Evolutionary conservation across 192 early-diverging fungal genomes (phyloP), one percentile per base, ranked within the genome.

Genomic region (Entrophospora sp.): DNA sequence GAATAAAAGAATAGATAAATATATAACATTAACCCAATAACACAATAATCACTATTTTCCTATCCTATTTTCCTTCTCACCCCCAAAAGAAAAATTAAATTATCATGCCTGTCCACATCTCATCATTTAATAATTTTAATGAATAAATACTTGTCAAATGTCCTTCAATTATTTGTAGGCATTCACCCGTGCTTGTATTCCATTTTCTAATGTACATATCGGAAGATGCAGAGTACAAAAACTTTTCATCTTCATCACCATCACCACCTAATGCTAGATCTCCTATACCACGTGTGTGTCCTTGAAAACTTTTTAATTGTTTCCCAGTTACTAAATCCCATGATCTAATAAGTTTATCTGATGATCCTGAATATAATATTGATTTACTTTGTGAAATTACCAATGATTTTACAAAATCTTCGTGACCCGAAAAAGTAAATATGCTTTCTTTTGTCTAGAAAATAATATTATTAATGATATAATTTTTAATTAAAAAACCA

Each of bases 401-500:
- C 10, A 98, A 61, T 24, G 76, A 81, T 66, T 98, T 98, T 45
- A 98, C 83, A 75, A 98, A 97, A 73, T 98, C 96, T 4, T 84
- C 71, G 71, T 98, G 96, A 0, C 85, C 88, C 18, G 62, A 67
- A 48, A 88, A 83, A 4, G 87, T 91, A 0, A 77, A 73, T 25
- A 96, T 67, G 44, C 78, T 81, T 37, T 82, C 76, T 46, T 81
- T 76, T 10, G 89, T 87, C 71, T 83, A 49, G 42, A 48, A 69
- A 42, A 48, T 10, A 20, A 70, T 51, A n/a, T n/a, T n/a, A n/a
- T 42, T 43, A 20, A 32, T 14, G 20, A 37, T 57, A n/a, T n/a
- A n/a, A n/a, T n/a, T n/a, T n/a, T n/a, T n/a, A n/a, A n/a, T n/a
- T n/a, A n/a, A n/a, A n/a, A n/a, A n/a, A n/a, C n/a, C n/a, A n/a